Base-by-base conservation (phyloP, 2,329 filamentous ascomycete genomes). In the Diplodia scrobiculata region DNA sequence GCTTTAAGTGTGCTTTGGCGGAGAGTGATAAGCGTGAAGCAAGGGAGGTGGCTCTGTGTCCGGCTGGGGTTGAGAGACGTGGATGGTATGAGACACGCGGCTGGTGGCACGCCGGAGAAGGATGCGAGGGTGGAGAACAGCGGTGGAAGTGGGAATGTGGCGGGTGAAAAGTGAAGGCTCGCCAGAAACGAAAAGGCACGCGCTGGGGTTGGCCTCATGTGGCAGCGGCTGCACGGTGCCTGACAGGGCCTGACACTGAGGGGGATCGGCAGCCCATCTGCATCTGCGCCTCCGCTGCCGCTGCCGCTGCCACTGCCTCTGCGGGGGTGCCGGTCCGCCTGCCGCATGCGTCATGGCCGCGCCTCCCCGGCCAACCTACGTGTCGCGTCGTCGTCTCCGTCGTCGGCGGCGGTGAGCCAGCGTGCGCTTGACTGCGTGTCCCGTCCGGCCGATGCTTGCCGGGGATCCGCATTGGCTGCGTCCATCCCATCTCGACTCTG, bases 181-280 rank as follows among this genome's bases (percentile, higher is more conserved):
- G 19, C 10, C 19, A 13, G 38, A 38, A 27, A 36, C 19, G 38
- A 11, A 41, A 45, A 27, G 55, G 55, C 55, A 60, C 55, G 55
- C 29, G 32, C 27, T 29, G 51, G 29, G 21, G 17, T 45, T 19
- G 41, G 54, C 55, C 17, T 47, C 21, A 45, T 47, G 36, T 29
- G 19, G 53, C 53, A 38, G 53, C 53, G 36, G 55, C 25, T 48
- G 58, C 58, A 50, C 58, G 38, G 58, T 62, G 58, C 58, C 58
- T 62, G 58, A 27, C 38, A 47, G n/a, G 58, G n/a, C 41, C 41
- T 45, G 41, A 19, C 41, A 45, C 21, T 50, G 58, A 50, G 58
- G 58, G 58, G 58, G 58, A 62, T 62, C 58, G 45, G 21, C 38
- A 29, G 25, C 55, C 38, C 25, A 25, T 25, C 25, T 47, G 25